Evolutionary conservation across 2,329 filamentous ascomycete species (phyloP), one percentile per base, ranked within the genome.

Genomic region (Colletotrichum viniferum): DNA sequence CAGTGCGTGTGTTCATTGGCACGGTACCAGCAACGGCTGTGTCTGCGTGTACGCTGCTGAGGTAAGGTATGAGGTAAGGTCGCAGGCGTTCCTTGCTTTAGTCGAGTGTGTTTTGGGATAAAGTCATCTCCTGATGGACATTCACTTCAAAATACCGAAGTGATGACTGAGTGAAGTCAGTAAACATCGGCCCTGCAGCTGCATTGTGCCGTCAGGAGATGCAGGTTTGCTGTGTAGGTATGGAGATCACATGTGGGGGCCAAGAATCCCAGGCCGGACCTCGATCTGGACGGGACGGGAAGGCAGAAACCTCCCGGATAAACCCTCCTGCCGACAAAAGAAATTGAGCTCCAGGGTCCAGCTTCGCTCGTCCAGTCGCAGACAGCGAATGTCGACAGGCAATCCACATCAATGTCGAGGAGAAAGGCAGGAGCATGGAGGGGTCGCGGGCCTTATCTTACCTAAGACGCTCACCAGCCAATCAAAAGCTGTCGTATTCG

Each of bases 261-360:
- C 10, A 16, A 21, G 21, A 30, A n/a, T 16, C 21, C 13, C 38
- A 56, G 21, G 24, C 24, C 52, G 28, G 5, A n/a, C 56, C 28
- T 30, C 26, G 26, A n/a, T 21, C 12, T 30, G 28, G 58, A 62
- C 58, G 12, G 43, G n/a, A 52, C 58, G 28, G 69, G 56, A 21
- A 26, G n/a, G 38, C 30, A 56, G 43, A 30, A 64, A 58, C 24
- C 16, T 38, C 52, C 21, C 73, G 73, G 73, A 75, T 73, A 38
- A 75, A 75, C 26, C 55, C 56, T 62, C 43, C 43, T 28, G 58
- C 73, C 73, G 73, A 73, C 63, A 62, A 56, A 56, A 63, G 69
- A 73, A 34, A 76, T 76, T 75, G 69, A 75, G 69, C 62, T 72
- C 32, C 32, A 73, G 69, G 69, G 56, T 63, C 64, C 63, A 73